Evolutionary conservation across 441 rosid species (phyloP).

Genomic region (Erysimum pusillum): DNA sequence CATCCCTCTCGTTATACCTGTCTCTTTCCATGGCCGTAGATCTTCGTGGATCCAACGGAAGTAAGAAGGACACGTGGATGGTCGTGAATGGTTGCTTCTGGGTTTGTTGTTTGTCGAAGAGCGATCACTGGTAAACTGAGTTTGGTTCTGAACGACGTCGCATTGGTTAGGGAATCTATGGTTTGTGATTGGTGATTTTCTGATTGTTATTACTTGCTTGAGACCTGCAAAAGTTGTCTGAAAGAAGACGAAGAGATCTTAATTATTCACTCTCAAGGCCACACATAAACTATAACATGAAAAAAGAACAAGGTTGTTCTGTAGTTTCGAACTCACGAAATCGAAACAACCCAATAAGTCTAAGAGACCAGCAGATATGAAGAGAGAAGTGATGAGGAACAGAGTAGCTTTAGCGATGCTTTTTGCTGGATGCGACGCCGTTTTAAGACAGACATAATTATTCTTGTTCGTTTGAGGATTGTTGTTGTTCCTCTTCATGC

Average conservation of each 20-base stretch:
- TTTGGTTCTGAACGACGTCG: constrained; percentile 21
- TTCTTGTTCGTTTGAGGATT: constrained; percentile 12
- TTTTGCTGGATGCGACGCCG: constrained; percentile 17
- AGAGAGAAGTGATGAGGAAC: constrained; percentile 26
- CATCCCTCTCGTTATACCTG: constrained; percentile 62
- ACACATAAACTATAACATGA: no score
- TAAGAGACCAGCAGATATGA: constrained; percentile 41
- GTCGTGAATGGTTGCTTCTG: constrained; percentile 26
- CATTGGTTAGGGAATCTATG: constrained; percentile 40
- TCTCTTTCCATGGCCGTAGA: constrained; percentile 61
- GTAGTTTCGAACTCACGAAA: constrained; percentile 27
- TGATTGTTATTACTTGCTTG: constrained; percentile 10
- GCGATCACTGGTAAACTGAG: background rate
- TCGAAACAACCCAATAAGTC: constrained; percentile 34
- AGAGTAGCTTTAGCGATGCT: constrained; percentile 35
- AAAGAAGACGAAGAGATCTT: background rate
- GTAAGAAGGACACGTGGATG: constrained; percentile 59
- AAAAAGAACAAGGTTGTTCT: background rate
- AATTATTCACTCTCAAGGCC: background rate
- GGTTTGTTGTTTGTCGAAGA: constrained; percentile 1
- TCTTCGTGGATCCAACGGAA: constrained; percentile 78
- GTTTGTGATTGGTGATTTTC: constrained; percentile 13
- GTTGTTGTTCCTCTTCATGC: constrained; percentile 29
- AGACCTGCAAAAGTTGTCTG: constrained; percentile 42
- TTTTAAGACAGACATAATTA: constrained; percentile 20